Base-by-base conservation (phyloP, 805 yeast genomes). In the Starmerella ratchasimensis region DNA sequence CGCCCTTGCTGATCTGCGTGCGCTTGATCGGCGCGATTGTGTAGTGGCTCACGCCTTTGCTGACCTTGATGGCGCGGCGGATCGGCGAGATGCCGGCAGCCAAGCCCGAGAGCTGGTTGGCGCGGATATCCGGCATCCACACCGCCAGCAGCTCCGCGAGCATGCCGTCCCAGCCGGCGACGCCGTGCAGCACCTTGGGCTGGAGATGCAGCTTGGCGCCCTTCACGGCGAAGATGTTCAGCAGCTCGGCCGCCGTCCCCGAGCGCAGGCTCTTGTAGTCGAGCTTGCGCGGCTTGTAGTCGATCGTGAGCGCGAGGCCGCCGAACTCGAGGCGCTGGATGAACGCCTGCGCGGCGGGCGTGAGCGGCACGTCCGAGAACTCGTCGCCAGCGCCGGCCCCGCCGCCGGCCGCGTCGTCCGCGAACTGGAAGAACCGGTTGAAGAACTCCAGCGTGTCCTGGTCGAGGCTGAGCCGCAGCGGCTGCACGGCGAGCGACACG, bases 391-490 rank as follows among this genome's bases (percentile, higher is more conserved):
- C n/a, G n/a, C n/a, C 20, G 13, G 34, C 36, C 13, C 31, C n/a
- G n/a, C n/a, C n/a, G n/a, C n/a, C n/a, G n/a, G n/a, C n/a, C n/a
- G n/a, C 68, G 50, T 81, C 94, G 51, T 72, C 8, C 14, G 32
- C 76, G 54, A 90, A 90, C 42, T 76, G 84, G 24, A 79, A 72
- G 58, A 83, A 90, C 26, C 95, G 63, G 0, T 74, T 71, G 23
- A 84, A 48, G 47, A 88, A 86, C 39, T 84, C 95, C 15, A 84
- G 62, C 0, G 96, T 81, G 51, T 88, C 97, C 55, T 90, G 98
- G 56, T 90, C 97, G 31, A 90, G 74, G 54, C 82, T 83, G 13
- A 90, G 57, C 36, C 94, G 63, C 31, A 90, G 52, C 0, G 98
- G 98, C 15, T 80, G 60, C 0, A 82, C 58, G 11, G 4, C 46